Conservation (phyloP, 2,329 filamentous ascomycete species). For the Fusarium armeniacum region DNA sequence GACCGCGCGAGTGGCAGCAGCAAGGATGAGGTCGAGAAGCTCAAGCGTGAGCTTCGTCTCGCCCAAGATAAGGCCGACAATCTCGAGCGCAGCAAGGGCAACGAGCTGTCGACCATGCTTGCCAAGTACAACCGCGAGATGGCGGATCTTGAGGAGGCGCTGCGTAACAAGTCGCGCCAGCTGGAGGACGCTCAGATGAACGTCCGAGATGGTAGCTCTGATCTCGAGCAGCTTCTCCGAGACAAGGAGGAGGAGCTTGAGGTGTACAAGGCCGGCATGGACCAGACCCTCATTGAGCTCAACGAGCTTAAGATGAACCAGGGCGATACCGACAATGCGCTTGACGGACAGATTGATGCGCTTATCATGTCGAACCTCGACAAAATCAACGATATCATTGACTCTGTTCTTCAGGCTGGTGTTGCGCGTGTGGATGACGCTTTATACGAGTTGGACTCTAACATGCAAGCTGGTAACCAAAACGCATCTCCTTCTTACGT, state of each 20-base stretch:
- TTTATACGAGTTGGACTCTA: conserved; percentile 95
- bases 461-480: conserved; percentile 98
- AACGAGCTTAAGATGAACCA: conserved; percentile 86
- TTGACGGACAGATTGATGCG: conserved; percentile 92
- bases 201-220: conserved; percentile 83
- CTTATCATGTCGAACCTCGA: conserved; percentile 87
- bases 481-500: conserved; percentile 96
- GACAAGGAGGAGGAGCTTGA: conserved; percentile 99
- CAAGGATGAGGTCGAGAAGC: conserved; percentile 93
- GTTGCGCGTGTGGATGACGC: conserved; percentile 96
- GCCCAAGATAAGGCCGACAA: conserved; percentile 93
- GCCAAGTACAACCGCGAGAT: conserved; percentile 98
- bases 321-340: conserved; percentile 80
- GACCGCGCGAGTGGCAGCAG: conserved; percentile 88
- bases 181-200: conserved; percentile 87
- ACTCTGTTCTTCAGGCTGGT: conserved; percentile 93
- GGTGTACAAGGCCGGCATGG: conserved; percentile 98
- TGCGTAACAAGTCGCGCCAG: conserved; percentile 87
- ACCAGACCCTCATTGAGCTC: conserved; percentile 92
- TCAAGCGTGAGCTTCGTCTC: conserved; percentile 92
- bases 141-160: conserved; percentile 92
- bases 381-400: conserved; percentile 98
- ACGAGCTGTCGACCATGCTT: conserved; percentile 93
- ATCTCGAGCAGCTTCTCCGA: conserved; percentile 85
- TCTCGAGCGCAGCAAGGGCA: conserved; percentile 91